A percentile compares a stretch with the other conserved stretches of the same genome.
Evolutionary conservation across 108 stramenopile species (phyloP).

Genomic region (Discostella stelligeroides): DNA sequence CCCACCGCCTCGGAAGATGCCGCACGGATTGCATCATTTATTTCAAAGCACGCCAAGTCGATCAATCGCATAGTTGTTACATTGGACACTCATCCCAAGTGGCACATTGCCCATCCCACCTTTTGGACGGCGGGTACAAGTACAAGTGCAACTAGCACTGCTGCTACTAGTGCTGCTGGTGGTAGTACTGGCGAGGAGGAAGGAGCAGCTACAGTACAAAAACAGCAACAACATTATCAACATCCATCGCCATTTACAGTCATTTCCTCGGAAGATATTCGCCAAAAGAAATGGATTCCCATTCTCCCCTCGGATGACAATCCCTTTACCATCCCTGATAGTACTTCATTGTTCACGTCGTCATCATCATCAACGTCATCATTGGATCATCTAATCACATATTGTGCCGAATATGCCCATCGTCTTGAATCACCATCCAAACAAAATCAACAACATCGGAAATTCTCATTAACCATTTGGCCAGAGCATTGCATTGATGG

Average conservation of each 20-base stretch:
- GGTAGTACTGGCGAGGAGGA: no score
- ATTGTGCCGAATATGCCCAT: conserved; percentile 65
- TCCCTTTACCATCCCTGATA: no score
- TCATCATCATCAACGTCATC: conserved; percentile 40
- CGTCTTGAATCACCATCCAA: conserved; percentile 72
- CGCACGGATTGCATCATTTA: conserved; percentile 69
- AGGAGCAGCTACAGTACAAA: no score
- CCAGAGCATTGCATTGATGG: conserved; percentile 97
- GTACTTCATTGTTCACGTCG: not conserved
- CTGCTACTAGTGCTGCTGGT: no score
- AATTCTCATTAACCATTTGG: conserved; percentile 89
- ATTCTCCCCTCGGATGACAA: not conserved
- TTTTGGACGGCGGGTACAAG: conserved; percentile 70
- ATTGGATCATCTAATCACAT: no score
- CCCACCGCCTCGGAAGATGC: conserved; percentile 85
- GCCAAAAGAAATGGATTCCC: conserved; percentile 19
- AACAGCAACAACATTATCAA: no score
- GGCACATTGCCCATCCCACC: conserved; percentile 93
- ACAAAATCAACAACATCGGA: no score
- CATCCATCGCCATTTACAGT: conserved; percentile 87
- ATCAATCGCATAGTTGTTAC: conserved; percentile 89
- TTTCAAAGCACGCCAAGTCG: conserved; percentile 42
- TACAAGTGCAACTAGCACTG: no score
- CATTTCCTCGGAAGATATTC: conserved; percentile 60
- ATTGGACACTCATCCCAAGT: conserved; percentile 87